Evolutionary conservation across 2,329 filamentous ascomycete species (phyloP).

Genomic region (Mollisiaceae sp.): DNA sequence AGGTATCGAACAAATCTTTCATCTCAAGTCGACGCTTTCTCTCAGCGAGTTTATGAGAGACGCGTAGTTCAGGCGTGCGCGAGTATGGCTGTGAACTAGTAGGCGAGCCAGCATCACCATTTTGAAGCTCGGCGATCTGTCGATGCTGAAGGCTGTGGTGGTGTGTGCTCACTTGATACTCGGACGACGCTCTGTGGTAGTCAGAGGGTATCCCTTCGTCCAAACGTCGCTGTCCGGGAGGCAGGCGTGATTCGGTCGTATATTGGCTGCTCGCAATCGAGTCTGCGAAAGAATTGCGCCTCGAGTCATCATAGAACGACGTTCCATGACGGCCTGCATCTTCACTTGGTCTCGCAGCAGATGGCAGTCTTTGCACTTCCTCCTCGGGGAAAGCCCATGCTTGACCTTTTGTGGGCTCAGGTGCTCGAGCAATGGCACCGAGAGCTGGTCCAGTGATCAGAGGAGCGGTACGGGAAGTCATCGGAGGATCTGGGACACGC

Average conservation of each 20-base stretch:
- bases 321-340: conserved; percentile 46
- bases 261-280: conserved; percentile 82
- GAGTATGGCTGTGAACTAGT: conserved; percentile 76
- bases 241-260: conserved; percentile 74
- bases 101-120: conserved; percentile 59
- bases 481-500: conserved; percentile 47
- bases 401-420: conserved; percentile 80
- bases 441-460: conserved; percentile 75
- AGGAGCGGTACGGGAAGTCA: conserved; percentile 66
- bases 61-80: conserved; percentile 78
- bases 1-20: conserved; percentile 84
- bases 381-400: conserved; percentile 85
- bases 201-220: conserved; percentile 62
- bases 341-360: conserved; percentile 52
- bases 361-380: conserved; percentile 60
- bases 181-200: conserved; percentile 52
- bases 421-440: conserved; percentile 70
- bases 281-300: conserved; percentile 77
- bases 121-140: conserved; percentile 69
- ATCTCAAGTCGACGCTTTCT: conserved; percentile 84
- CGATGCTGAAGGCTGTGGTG: conserved; percentile 80
- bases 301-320: conserved; percentile 58
- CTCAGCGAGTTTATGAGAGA: conserved; percentile 86
- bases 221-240: conserved; percentile 72
- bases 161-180: conserved; percentile 58